Evolutionary conservation across 768 basidiomycete species (phyloP).

Genomic region (Dioszegia aurantiaca): DNA sequence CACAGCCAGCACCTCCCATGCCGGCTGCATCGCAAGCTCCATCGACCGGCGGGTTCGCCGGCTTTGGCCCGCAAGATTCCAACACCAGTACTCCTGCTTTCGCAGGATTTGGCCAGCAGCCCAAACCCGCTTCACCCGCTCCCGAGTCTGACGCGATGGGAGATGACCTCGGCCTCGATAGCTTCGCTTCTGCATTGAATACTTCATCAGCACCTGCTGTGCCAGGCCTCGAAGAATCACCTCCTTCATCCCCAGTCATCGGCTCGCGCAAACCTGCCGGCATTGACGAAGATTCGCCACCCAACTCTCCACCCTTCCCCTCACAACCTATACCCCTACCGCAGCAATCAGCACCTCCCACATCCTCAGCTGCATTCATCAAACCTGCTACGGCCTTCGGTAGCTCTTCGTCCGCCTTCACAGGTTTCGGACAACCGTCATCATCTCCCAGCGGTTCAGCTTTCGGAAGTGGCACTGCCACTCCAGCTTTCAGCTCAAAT

Average conservation of each 20-base stretch:
- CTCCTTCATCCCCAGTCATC: conserved; percentile 31
- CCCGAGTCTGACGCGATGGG: background rate
- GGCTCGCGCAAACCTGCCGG: conserved; percentile 18
- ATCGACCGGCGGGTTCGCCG: conserved; percentile 31
- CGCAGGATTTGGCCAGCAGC: conserved; percentile 14
- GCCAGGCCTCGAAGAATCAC: conserved; percentile 38
- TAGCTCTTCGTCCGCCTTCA: conserved; percentile 20
- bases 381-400: conserved; percentile 44
- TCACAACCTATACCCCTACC: conserved; percentile 10
- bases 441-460: conserved; percentile 2
- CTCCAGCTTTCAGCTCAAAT: conserved; percentile 1
- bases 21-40: background rate
- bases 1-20: background rate
- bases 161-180: conserved; percentile 40
- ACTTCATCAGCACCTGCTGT: conserved; percentile 21
- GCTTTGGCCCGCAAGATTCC: conserved; percentile 43
- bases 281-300: conserved; percentile 38
- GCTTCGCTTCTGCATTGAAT: conserved; percentile 39
- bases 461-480: conserved; percentile 9
- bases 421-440: conserved; percentile 29
- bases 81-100: conserved; percentile 5
- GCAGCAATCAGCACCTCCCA: conserved; percentile 6
- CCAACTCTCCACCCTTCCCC: conserved; percentile 27
- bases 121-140: conserved; percentile 22
- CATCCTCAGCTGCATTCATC: conserved; percentile 32